Conservation (phyloP, 192 early-diverging fungal genomes). For the Podila minutissima region DNA sequence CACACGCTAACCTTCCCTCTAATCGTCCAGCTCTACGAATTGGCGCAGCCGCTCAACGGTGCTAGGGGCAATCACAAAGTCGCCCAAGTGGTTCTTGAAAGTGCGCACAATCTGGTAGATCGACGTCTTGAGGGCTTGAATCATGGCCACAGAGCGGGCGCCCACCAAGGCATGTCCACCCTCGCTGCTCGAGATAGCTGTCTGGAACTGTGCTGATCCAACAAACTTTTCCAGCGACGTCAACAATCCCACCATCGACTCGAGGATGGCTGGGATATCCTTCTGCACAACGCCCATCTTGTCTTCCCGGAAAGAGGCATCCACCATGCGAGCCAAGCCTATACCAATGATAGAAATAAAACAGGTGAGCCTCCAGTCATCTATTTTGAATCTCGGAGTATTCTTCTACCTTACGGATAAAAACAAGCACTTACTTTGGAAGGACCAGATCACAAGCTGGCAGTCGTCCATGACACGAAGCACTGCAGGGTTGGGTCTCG, state of each 20-base stretch:
- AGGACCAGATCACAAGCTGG: slow-evolving; percentile 35
- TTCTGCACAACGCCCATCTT: slow-evolving; percentile 49
- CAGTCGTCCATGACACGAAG: slow-evolving; percentile 32
- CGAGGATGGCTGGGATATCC: slow-evolving; percentile 48
- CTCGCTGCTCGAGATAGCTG: not conserved
- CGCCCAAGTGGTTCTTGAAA: slow-evolving; percentile 25
- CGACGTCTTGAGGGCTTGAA: slow-evolving; percentile 34
- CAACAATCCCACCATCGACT: slow-evolving; percentile 43
- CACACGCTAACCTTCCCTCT: not conserved
- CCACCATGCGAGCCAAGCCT: slow-evolving; percentile 33
- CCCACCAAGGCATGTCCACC: slow-evolving; percentile 28
- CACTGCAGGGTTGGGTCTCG: slow-evolving; percentile 6
- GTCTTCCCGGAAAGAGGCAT: slow-evolving; percentile 44
- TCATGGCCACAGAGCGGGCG: slow-evolving; percentile 9
- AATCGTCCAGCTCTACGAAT: slow-evolving; percentile 38
- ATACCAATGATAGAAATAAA: not conserved
- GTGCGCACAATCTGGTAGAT: slow-evolving; percentile 42
- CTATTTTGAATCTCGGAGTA: not conserved
- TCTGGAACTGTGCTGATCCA: not conserved
- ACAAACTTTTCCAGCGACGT: slow-evolving; percentile 40
- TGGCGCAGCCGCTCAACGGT: slow-evolving; percentile 28
- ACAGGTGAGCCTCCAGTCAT: not conserved
- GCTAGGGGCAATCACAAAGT: slow-evolving; percentile 14
- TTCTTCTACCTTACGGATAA: not conserved
- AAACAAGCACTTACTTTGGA: slow-evolving; percentile 25